Evolutionary conservation across 768 basidiomycete genomes (phyloP).

Genomic region (Clitopilus passeckerianus): DNA sequence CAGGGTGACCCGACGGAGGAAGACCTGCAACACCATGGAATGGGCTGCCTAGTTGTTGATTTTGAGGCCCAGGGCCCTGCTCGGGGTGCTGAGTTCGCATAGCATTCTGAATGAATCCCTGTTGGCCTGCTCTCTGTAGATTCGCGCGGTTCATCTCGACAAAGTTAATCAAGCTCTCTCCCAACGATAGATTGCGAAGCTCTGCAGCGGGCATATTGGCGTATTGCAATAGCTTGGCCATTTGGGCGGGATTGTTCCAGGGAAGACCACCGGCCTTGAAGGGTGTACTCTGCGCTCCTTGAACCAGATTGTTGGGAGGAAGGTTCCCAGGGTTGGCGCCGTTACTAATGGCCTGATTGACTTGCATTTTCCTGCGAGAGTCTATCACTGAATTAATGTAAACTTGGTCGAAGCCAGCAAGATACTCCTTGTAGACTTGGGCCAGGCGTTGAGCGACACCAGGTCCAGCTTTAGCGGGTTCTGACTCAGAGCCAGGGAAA

Average conservation of each 20-base stretch:
- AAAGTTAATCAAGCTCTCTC: constrained; percentile 45
- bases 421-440: constrained; percentile 55
- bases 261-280: no score
- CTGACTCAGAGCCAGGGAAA: constrained; percentile 55
- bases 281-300: no score
- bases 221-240: constrained; percentile 42
- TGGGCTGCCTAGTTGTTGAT: background rate
- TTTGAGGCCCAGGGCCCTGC: constrained; percentile 3
- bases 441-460: constrained; percentile 55
- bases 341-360: background rate
- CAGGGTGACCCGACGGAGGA: background rate
- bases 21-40: background rate
- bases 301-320: background rate
- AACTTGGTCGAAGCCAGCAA: constrained; percentile 50
- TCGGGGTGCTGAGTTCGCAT: constrained; percentile 20
- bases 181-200: constrained; percentile 45
- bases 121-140: constrained; percentile 28
- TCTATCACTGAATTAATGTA: constrained; percentile 42
- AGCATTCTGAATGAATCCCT: constrained; percentile 26
- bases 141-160: constrained; percentile 53
- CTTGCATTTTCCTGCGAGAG: constrained; percentile 20
- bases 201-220: constrained; percentile 42
- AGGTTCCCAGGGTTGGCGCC: background rate
- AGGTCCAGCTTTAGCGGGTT: constrained; percentile 61
- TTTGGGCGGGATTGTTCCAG: constrained; percentile 23